A percentile compares a stretch with the other conserved stretches of the same genome.
phyloP scores from a whole-genome alignment of 768 basidiomycete genomes.

The Trametes cingulata region DNA sequence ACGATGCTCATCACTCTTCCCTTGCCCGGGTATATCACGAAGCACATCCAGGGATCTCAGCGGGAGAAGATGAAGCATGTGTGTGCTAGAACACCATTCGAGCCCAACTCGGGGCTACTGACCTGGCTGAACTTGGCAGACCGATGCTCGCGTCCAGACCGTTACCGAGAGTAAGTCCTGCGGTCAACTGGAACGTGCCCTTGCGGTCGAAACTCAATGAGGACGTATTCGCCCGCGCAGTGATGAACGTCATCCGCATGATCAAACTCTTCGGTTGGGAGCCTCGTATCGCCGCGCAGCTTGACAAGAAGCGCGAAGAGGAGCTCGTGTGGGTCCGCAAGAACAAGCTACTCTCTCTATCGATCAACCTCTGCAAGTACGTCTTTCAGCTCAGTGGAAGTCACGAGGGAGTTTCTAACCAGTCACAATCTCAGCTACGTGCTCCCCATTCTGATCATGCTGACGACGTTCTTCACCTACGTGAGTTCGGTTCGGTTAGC shows the following conservation, averaged over 20 bases:
- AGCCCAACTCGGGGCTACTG: not conserved
- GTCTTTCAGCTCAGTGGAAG: too few species aligned
- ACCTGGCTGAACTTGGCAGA: slow-evolving; percentile 31
- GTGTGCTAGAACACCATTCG: not conserved
- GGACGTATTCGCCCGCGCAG: slow-evolving; percentile 34
- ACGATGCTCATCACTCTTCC: slow-evolving; percentile 40
- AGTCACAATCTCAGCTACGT: slow-evolving; percentile 42
- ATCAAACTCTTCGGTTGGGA: slow-evolving; percentile 50
- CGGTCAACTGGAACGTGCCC: too few species aligned
- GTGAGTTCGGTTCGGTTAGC: slow-evolving; percentile 27
- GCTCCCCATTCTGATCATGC: slow-evolving; percentile 65
- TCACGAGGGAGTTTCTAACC: too few species aligned
- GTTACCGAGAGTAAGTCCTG: slow-evolving; percentile 41
- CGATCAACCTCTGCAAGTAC: slow-evolving; percentile 46
- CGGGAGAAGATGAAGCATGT: slow-evolving; percentile 43
- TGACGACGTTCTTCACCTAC: slow-evolving; percentile 61
- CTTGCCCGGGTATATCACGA: slow-evolving; percentile 42
- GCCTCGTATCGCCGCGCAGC: slow-evolving; percentile 46
- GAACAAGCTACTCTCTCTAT: slow-evolving; percentile 49
- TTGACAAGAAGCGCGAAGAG: slow-evolving; percentile 57
- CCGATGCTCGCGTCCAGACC: slow-evolving; percentile 47
- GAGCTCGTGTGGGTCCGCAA: slow-evolving; percentile 60
- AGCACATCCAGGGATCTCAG: slow-evolving; percentile 35
- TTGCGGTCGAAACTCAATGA: not conserved
- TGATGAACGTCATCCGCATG: slow-evolving; percentile 41